Evolutionary conservation across 139 green algal genomes (phyloP).

Genomic region (Volvox africanus): DNA sequence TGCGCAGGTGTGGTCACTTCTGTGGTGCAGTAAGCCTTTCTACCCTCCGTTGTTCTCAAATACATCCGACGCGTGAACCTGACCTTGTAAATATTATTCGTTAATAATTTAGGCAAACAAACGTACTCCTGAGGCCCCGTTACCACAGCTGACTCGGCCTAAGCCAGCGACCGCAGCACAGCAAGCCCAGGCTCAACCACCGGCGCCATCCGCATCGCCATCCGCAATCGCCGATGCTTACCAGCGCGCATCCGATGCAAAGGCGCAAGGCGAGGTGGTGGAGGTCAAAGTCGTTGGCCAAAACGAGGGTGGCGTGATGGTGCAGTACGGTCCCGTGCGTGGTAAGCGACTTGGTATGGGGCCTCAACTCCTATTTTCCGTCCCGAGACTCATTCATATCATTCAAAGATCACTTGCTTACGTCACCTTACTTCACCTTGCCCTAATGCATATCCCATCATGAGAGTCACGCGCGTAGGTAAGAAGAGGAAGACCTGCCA

Average conservation of each 20-base stretch:
- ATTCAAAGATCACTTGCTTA: too few relatives aligned
- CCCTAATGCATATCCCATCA: too few relatives aligned
- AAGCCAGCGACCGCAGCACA: constrained; percentile 42
- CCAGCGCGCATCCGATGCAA: constrained; percentile 29
- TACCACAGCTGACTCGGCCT: constrained; percentile 12
- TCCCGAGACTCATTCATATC: too few relatives aligned
- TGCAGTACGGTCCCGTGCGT: constrained; percentile 22
- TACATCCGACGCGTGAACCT: background rate
- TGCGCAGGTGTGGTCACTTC: background rate
- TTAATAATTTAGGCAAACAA: background rate
- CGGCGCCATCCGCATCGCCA: background rate
- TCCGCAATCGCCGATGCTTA: constrained; percentile 5
- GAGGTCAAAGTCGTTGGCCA: constrained; percentile 45
- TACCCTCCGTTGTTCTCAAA: background rate
- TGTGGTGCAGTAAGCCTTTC: background rate
- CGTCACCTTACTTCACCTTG: too few relatives aligned
- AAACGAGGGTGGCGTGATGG: constrained; percentile 42
- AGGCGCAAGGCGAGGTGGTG: constrained; percentile 29
- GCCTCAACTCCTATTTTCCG: background rate
- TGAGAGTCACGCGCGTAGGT: too few relatives aligned
- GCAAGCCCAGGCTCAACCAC: constrained; percentile 22
- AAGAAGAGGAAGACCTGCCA: too few relatives aligned
- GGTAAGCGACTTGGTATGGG: background rate
- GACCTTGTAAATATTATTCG: background rate
- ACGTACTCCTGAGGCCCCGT: background rate